Percentiles rank a stretch among this genome's conserved stretches.
Conservation (phyloP, 192 early-diverging fungal genomes). For the Martensiomyces pterosporus region DNA sequence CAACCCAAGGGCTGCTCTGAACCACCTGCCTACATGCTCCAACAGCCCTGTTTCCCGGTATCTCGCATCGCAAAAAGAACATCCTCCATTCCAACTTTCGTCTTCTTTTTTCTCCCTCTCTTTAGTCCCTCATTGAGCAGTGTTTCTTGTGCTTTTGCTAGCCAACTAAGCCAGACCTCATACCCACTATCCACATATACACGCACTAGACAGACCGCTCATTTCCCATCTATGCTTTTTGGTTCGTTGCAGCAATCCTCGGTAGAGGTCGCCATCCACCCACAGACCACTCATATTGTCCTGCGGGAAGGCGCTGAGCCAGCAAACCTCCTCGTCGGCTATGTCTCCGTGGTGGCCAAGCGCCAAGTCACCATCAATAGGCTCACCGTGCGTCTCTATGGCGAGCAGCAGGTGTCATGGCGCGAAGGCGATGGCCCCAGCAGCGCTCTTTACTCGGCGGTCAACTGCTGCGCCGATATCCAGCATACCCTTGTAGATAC, state of each 20-base stretch:
- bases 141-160: background rate
- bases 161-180: background rate
- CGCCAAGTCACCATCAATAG: constrained; percentile 8
- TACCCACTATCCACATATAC: too few species aligned
- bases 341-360: constrained; percentile 11
- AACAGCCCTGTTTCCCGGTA: too few species aligned
- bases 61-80: constrained; percentile 1
- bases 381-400: constrained; percentile 19
- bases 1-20: too few species aligned
- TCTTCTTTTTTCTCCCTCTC: background rate
- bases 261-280: constrained; percentile 18
- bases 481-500: constrained; percentile 12
- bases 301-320: constrained; percentile 8
- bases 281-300: constrained; percentile 32
- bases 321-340: constrained; percentile 26
- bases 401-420: constrained; percentile 26
- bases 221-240: too few species aligned
- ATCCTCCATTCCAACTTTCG: background rate
- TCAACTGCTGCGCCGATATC: constrained; percentile 14
- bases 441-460: constrained; percentile 10
- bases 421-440: constrained; percentile 36
- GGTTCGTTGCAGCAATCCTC: background rate
- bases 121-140: too few species aligned
- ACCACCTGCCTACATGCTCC: too few species aligned
- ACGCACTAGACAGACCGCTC: too few species aligned